phyloP scores from a whole-genome alignment of 1,139 yeast genomes.

The Geotrichum carabidarum region DNA sequence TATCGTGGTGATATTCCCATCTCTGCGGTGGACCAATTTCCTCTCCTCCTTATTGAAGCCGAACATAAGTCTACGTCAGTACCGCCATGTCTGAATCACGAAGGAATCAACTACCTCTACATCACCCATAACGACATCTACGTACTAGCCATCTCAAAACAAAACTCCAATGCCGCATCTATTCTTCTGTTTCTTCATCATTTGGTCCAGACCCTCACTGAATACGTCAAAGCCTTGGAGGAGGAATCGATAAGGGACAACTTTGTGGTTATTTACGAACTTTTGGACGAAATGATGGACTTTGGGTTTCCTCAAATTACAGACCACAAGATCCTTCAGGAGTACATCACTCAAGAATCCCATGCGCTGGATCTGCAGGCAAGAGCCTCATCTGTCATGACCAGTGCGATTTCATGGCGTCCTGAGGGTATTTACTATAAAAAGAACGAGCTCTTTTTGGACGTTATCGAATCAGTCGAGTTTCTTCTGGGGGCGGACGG shows the following conservation, averaged over 20 bases:
- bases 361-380: slow-evolving; percentile 44
- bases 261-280: slow-evolving; percentile 85
- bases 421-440: slow-evolving; percentile 85
- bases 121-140: slow-evolving; percentile 80
- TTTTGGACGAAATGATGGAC: slow-evolving; percentile 96
- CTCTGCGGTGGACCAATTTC: slow-evolving; percentile 78
- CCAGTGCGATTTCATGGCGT: slow-evolving; percentile 93
- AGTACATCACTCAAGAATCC: slow-evolving; percentile 48
- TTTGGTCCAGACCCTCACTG: slow-evolving; percentile 60
- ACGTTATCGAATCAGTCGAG: slow-evolving; percentile 85
- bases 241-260: slow-evolving; percentile 94
- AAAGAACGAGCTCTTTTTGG: slow-evolving; percentile 95
- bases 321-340: slow-evolving; percentile 86
- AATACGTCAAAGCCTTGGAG: slow-evolving; percentile 80
- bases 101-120: slow-evolving; percentile 79
- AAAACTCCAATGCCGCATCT: slow-evolving; percentile 74
- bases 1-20: slow-evolving; percentile 88
- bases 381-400: slow-evolving; percentile 47
- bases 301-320: slow-evolving; percentile 92
- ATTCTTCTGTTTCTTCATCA: slow-evolving; percentile 73
- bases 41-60: slow-evolving; percentile 62
- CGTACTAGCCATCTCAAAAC: slow-evolving; percentile 72
- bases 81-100: slow-evolving; percentile 70
- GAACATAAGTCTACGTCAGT: slow-evolving; percentile 56
- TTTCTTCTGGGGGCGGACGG: slow-evolving; percentile 62